Percentiles rank a stretch among this genome's conserved stretches.
Conservation (phyloP, 331 rosid genomes). For the Erythrophleum ivorense region DNA sequence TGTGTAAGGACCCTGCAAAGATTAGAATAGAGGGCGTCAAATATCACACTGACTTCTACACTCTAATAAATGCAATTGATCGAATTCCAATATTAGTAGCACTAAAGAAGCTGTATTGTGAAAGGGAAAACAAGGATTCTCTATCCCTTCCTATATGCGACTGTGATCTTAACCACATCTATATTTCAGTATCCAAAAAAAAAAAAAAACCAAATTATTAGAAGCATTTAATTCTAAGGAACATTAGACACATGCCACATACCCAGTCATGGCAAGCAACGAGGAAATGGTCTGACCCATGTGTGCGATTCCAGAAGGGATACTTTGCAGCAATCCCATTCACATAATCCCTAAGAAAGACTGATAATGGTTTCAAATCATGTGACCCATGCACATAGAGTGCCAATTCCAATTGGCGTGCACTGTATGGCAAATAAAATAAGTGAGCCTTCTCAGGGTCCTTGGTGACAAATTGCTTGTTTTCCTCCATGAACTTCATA, state of each 20-base stretch:
- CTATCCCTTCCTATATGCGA: conserved; percentile 4
- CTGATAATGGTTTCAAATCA: conserved; percentile 76
- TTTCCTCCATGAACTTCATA: conserved; percentile 85
- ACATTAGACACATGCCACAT: conserved; percentile 36
- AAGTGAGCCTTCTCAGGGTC: conserved; percentile 96
- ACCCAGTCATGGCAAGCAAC: conserved; percentile 99
- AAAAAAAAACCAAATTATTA: conserved; percentile 26
- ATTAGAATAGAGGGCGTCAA: neutral
- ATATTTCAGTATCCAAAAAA: too few relatives aligned
- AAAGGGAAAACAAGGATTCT: conserved; percentile 4
- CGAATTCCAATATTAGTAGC: conserved; percentile 6
- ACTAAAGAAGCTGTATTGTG: conserved; percentile 2
- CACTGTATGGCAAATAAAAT: conserved; percentile 94
- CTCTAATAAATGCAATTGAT: conserved; percentile 25
- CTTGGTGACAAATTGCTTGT: conserved; percentile 81
- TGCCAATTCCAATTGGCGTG: conserved; percentile 74
- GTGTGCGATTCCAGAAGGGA: conserved; percentile 94
- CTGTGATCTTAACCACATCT: conserved; percentile 4
- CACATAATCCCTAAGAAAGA: conserved; percentile 77
- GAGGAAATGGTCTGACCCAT: conserved; percentile 93
- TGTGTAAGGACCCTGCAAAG: conserved; percentile 91
- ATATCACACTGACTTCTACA: too few relatives aligned
- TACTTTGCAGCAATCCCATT: conserved; percentile 79
- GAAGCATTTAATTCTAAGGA: conserved; percentile 23
- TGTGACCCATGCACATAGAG: conserved; percentile 86